Percentiles rank a stretch among this genome's conserved stretches.
Conservation (phyloP, 495 filamentous ascomycete species). For the Tuber indicum region DNA sequence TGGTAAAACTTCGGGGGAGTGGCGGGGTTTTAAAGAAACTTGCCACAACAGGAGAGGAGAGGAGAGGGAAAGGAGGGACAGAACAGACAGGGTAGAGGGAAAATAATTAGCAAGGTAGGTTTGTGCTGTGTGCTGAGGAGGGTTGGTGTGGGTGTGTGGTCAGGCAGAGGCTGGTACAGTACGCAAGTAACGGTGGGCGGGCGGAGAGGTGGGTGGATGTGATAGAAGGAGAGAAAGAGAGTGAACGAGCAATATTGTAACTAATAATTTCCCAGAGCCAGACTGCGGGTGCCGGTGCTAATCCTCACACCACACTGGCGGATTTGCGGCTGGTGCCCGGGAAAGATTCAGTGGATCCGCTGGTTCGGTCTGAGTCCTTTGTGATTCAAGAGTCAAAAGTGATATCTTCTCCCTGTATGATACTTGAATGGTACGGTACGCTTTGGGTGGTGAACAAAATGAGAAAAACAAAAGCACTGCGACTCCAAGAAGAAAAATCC, state of each 20-base stretch:
- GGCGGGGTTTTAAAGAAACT: constrained; percentile 6
- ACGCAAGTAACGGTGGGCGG: constrained; percentile 2
- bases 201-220: neutral
- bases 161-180: neutral
- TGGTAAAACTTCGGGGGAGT: constrained; percentile 3
- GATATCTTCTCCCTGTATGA: constrained; percentile 20
- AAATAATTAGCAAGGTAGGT: neutral
- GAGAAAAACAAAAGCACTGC: neutral
- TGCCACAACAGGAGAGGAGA: constrained; percentile 14
- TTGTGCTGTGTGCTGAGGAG: constrained; percentile 4
- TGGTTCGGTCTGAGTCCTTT: constrained; percentile 33
- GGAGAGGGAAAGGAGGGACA: constrained; percentile 7
- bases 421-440: neutral
- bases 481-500: constrained; percentile 27
- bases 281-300: constrained; percentile 17
- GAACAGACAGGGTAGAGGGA: constrained; percentile 2
- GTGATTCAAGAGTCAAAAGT: constrained; percentile 28
- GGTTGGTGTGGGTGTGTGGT: neutral
- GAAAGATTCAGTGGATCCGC: constrained; percentile 15
- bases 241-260: neutral
- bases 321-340: constrained; percentile 33
- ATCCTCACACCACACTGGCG: constrained; percentile 32
- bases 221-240: neutral
- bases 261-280: neutral
- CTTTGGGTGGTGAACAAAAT: neutral